These are phyloP conservation scores for Lasiosphaeriaceae sp. DNA, from an alignment of 495 filamentous ascomycete species.

Conservation along the genomic window DNA sequence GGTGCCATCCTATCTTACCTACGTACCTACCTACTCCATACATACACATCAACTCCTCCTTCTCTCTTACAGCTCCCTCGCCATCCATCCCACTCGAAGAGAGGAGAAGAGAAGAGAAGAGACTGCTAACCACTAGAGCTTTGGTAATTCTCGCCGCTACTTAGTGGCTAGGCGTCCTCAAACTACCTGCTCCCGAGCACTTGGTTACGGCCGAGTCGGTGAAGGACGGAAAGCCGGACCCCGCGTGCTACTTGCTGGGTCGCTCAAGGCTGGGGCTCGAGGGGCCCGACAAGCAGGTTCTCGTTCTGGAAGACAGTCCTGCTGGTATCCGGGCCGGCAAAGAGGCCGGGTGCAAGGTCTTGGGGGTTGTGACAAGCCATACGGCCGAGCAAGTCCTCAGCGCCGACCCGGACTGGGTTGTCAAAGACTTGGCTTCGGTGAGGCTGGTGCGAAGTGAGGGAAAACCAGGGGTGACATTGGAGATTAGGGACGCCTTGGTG, in stretches of 20 bases:
- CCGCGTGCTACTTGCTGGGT: slow-evolving; percentile 77
- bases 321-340: slow-evolving; percentile 89
- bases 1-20: no score
- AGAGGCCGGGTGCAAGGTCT: slow-evolving; percentile 81
- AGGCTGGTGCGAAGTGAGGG: slow-evolving; percentile 46
- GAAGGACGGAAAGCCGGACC: slow-evolving; percentile 79
- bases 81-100: neutral
- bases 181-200: slow-evolving; percentile 66
- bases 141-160: neutral
- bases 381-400: slow-evolving; percentile 61
- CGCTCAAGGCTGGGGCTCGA: slow-evolving; percentile 57
- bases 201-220: slow-evolving; percentile 88
- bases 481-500: slow-evolving; percentile 42
- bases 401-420: slow-evolving; percentile 83
- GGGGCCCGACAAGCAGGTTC: slow-evolving; percentile 39
- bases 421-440: slow-evolving; percentile 73
- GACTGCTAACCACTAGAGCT: no score
- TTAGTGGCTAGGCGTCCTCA: slow-evolving; percentile 71
- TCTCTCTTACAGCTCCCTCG: no score
- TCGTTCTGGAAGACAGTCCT: slow-evolving; percentile 91
- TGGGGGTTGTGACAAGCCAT: slow-evolving; percentile 86
- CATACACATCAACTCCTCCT: no score
- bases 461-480: slow-evolving; percentile 46
- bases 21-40: no score
- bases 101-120: no score